A percentile compares a stretch with the other conserved stretches of the same genome.
Conservation (phyloP, 371 early-diverging fungal species). For the Circinella umbellata region DNA sequence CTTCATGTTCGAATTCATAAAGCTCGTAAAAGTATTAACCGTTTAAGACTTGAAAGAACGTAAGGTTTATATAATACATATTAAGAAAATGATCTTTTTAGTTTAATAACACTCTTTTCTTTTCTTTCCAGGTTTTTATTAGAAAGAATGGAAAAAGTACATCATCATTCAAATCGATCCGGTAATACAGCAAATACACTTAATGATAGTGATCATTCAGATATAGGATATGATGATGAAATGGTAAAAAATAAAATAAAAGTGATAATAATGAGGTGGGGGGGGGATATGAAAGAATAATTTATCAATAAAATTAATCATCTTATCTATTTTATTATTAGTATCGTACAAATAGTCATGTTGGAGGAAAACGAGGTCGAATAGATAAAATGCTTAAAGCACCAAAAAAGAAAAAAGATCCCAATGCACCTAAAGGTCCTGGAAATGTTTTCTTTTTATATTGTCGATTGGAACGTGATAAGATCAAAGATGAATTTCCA, state of each 20-base stretch:
- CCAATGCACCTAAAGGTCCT: slow-evolving; percentile 72
- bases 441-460: slow-evolving; percentile 71
- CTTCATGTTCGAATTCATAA: slow-evolving; percentile 45
- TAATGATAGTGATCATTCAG: slow-evolving; percentile 31
- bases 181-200: not conserved
- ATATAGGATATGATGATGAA: slow-evolving; percentile 29
- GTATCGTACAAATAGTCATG: not conserved
- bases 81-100: too few species aligned
- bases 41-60: slow-evolving; percentile 52
- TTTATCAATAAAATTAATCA: too few species aligned
- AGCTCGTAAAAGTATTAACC: slow-evolving; percentile 49
- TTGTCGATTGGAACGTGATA: slow-evolving; percentile 60
- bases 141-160: slow-evolving; percentile 35
- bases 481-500: slow-evolving; percentile 61
- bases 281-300: too few species aligned
- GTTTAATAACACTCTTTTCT: too few species aligned
- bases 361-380: slow-evolving; percentile 7
- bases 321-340: too few species aligned
- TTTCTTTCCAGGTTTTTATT: slow-evolving; percentile 30
- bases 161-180: not conserved
- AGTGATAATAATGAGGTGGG: too few species aligned
- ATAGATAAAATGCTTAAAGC: slow-evolving; percentile 26
- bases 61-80: slow-evolving; percentile 21
- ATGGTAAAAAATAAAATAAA: slow-evolving; percentile 8
- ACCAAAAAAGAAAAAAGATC: slow-evolving; percentile 58